Base-by-base conservation (phyloP, 345 rosid species). In the Citropsis articulata region DNA sequence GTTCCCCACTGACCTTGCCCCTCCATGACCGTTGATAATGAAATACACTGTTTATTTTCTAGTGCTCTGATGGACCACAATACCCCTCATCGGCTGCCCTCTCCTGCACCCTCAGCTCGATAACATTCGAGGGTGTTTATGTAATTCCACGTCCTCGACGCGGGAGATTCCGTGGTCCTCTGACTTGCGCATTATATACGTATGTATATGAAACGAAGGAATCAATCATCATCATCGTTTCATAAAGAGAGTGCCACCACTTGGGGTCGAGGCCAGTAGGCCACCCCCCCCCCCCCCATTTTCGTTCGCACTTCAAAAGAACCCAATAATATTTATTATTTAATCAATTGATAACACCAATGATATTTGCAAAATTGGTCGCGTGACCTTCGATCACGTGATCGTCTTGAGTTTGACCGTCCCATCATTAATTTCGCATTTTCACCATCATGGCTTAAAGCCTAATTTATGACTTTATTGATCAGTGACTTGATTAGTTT, bases 1-100 rank as follows among this genome's bases (percentile, higher is more conserved):
- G 90, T 85, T 85, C 86, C 89, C 91, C 93, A 90, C 91, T 91
- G 55, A 82, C 80, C 65, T 21, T 78, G 31, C 66, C 79, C 85
- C 78, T 45, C 50, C 50, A 45, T 3, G 50, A 45, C 50, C 50
- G 13, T 45, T 73, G 79, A 87, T 85, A 76, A 83, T 77, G 66
- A 81, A 77, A 48, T 72, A 77, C 73, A 13, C 4, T 75, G 73
- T 36, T 50, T 50, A 64, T 72, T 25, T 45, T 31, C 38, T 9
- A 24, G 45, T 9, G 55, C 5, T 1, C 21, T 36, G 13, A 72
- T 48, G 79, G 69, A 73, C 86, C 69, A 28, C 24, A 33, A 59
- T n/a, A 6, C 71, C 71, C 79, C 50, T 68, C 30, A 27, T 4
- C 18, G 5, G 19, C 4, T 19, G 19, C 28, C 5, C 6, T 0